phyloP scores from a whole-genome alignment of 2,329 filamentous ascomycete species.

The Trichoderma harzianum region DNA sequence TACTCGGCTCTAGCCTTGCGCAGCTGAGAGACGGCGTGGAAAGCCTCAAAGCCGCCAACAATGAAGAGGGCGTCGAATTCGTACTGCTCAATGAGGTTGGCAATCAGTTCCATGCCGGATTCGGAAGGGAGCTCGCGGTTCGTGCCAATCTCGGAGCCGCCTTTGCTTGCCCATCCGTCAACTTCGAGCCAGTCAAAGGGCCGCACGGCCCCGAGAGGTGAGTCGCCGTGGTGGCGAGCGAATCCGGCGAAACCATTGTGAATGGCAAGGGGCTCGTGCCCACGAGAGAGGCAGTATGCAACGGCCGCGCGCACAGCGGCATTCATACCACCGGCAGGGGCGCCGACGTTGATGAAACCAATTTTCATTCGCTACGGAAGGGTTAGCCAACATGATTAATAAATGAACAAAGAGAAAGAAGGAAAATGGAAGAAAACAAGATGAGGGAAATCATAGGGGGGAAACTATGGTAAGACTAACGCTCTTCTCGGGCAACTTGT shows the following conservation, averaged over 20 bases:
- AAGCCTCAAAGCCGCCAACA: conserved; percentile 94
- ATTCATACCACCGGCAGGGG: conserved; percentile 97
- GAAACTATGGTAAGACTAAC: conserved; percentile 41
- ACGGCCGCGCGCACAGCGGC: conserved; percentile 90
- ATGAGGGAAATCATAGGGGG: background rate
- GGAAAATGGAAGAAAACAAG: background rate
- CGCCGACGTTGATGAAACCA: conserved; percentile 94
- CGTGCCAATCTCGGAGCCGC: conserved; percentile 95
- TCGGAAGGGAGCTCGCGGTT: conserved; percentile 90
- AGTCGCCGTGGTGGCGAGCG: conserved; percentile 82
- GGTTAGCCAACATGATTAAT: background rate
- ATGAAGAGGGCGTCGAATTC: conserved; percentile 89
- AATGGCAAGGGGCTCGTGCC: conserved; percentile 89
- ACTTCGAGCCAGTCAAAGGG: conserved; percentile 91
- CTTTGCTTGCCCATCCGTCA: conserved; percentile 91
- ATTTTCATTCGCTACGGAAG: conserved; percentile 74
- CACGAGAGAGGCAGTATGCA: conserved; percentile 84
- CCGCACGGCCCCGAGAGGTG: conserved; percentile 77
- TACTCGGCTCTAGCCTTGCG: conserved; percentile 75
- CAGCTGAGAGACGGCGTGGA: conserved; percentile 85
- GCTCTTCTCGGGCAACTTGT: conserved; percentile 67
- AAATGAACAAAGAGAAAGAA: background rate
- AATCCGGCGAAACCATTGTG: conserved; percentile 97
- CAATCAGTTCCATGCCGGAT: conserved; percentile 76
- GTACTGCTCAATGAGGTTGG: conserved; percentile 79